A percentile compares a stretch with the other conserved stretches of the same genome.
phyloP scores from a whole-genome alignment of 805 yeast species.

The Candida pini region DNA sequence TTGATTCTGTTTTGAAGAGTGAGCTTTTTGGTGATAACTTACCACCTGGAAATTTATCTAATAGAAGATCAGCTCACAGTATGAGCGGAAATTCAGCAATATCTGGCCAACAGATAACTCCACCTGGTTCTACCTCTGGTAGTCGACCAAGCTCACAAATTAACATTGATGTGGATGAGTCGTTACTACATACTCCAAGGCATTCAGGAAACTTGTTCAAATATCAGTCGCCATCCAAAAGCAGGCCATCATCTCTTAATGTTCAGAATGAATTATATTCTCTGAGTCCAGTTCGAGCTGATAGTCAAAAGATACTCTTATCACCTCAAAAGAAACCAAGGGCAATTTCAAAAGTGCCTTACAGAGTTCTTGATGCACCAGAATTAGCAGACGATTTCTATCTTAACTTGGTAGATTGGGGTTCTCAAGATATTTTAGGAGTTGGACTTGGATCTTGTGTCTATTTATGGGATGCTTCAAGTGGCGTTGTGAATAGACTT shows the following conservation, averaged over 20 bases:
- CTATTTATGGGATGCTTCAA: conserved; percentile 83
- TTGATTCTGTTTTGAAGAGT: conserved; percentile 77
- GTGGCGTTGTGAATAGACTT: conserved; percentile 76
- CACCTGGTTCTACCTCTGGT: conserved; percentile 21
- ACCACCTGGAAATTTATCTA: conserved; percentile 31
- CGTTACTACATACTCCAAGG: conserved; percentile 26
- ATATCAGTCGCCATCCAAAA: conserved; percentile 65
- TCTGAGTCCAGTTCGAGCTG: conserved; percentile 82
- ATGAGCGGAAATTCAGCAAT: conserved; percentile 10
- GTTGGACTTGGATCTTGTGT: conserved; percentile 88
- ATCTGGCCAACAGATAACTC: conserved; percentile 19
- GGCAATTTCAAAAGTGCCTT: conserved; percentile 79
- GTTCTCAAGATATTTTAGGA: conserved; percentile 78
- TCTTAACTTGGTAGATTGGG: conserved; percentile 92
- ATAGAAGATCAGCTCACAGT: conserved; percentile 3
- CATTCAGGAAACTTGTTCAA: conserved; percentile 58
- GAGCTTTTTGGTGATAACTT: conserved; percentile 89
- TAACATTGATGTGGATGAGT: conserved; percentile 15
- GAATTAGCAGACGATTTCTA: conserved; percentile 92
- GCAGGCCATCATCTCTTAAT: conserved; percentile 52
- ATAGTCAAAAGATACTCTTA: conserved; percentile 70
- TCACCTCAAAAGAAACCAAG: conserved; percentile 81
- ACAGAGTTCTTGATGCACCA: conserved; percentile 92
- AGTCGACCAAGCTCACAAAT: conserved; percentile 14
- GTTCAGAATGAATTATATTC: conserved; percentile 73